A percentile compares a stretch with the other conserved stretches of the same genome.
Evolutionary conservation across 768 basidiomycete genomes (phyloP).

Genomic region (Agaricus bisporus): DNA sequence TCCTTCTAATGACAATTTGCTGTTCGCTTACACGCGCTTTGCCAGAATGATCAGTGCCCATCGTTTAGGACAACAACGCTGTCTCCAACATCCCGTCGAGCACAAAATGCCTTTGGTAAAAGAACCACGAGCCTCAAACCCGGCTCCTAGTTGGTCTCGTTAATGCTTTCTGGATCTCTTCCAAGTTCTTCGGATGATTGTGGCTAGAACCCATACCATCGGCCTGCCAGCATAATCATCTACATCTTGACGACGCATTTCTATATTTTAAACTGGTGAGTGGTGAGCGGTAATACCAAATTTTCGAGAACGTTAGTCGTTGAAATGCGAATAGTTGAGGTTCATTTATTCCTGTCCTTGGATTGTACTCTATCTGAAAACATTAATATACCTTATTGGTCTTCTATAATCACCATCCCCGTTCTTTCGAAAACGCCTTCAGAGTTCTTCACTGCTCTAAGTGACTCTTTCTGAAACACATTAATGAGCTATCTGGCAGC

Average conservation of each 20-base stretch:
- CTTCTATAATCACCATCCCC: too few relatives aligned
- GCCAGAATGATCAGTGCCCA: constrained; percentile 59
- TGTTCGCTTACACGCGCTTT: not conserved
- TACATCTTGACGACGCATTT: not conserved
- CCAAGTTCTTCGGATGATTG: constrained; percentile 47
- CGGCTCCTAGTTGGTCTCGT: constrained; percentile 53
- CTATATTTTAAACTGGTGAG: too few relatives aligned
- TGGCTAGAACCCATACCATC: constrained; percentile 12
- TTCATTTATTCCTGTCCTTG: too few relatives aligned
- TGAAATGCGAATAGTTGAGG: too few relatives aligned
- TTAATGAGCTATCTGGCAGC: too few relatives aligned
- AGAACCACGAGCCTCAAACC: constrained; percentile 61
- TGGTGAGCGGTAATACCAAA: too few relatives aligned
- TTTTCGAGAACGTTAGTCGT: too few relatives aligned
- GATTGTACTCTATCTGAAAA: too few relatives aligned
- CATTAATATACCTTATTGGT: too few relatives aligned
- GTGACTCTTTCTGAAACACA: too few relatives aligned
- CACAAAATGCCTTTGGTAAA: constrained; percentile 69
- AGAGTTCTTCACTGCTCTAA: too few relatives aligned
- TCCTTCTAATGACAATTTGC: not conserved
- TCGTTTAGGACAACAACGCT: constrained; percentile 60
- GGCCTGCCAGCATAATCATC: not conserved
- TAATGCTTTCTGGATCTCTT: constrained; percentile 49
- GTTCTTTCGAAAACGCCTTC: too few relatives aligned
- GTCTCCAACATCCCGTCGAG: constrained; percentile 63